phyloP scores from a whole-genome alignment of 768 basidiomycete species.

The Mycena albidolilacea region DNA sequence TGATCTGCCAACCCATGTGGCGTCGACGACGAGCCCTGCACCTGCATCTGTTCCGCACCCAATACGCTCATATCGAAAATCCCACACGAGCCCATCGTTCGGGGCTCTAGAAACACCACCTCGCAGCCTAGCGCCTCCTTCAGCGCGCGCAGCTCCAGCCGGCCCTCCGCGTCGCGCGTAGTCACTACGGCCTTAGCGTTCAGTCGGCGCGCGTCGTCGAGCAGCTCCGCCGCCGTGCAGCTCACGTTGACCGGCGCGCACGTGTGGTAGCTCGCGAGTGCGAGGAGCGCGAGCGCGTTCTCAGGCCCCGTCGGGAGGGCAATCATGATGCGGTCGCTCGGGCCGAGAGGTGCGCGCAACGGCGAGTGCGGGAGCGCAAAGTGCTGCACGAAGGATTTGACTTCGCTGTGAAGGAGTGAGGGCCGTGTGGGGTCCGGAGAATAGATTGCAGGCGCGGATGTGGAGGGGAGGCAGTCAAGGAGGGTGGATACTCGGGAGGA shows the following conservation, averaged over 20 bases:
- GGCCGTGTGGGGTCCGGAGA: conserved; percentile 53
- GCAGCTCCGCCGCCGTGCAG: conserved; percentile 60
- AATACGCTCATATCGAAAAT: conserved; percentile 56
- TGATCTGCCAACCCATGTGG: conserved; percentile 59
- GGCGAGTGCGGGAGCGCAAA: conserved; percentile 57
- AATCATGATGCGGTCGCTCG: conserved; percentile 63
- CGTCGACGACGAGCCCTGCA: conserved; percentile 43
- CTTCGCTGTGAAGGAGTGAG: conserved; percentile 51
- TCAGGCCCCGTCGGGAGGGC: conserved; percentile 62
- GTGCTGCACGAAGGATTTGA: conserved; percentile 53
- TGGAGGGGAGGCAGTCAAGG: conserved; percentile 57
- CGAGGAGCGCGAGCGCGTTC: conserved; percentile 61
- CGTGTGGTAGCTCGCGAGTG: conserved; percentile 59
- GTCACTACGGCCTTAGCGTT: conserved; percentile 58
- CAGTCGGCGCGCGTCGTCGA: conserved; percentile 58
- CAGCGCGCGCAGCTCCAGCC: conserved; percentile 53
- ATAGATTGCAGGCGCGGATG: conserved; percentile 54
- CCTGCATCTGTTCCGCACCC: conserved; percentile 35
- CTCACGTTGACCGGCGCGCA: conserved; percentile 64
- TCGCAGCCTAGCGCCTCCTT: conserved; percentile 55
- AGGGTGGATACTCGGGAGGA: conserved; percentile 50
- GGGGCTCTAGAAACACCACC: conserved; percentile 54
- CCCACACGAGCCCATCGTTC: conserved; percentile 52
- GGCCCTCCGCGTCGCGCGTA: conserved; percentile 56
- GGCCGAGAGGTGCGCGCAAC: conserved; percentile 44